phyloP scores from a whole-genome alignment of 2,329 filamentous ascomycete species.

The Penicillium griseofulvum region DNA sequence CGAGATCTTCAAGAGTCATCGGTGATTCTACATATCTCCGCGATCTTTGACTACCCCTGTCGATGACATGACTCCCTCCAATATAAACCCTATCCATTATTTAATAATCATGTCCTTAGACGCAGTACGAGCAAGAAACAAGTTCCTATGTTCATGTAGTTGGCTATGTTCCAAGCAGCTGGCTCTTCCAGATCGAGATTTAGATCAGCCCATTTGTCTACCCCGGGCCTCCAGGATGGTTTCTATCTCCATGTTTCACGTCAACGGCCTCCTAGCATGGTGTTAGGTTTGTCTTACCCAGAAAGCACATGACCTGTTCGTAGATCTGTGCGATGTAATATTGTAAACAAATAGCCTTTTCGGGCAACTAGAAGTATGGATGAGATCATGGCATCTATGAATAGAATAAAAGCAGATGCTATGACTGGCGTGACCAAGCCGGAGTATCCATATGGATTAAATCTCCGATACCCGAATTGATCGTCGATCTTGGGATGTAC shows the following conservation, averaged over 20 bases:
- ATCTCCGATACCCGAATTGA: not conserved
- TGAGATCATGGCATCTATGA: not conserved
- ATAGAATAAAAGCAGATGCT: not conserved
- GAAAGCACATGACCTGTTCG: not conserved
- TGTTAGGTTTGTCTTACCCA: not conserved
- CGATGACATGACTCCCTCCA: not conserved
- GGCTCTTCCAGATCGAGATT: not conserved
- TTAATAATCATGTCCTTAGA: not conserved
- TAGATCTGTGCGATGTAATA: not conserved
- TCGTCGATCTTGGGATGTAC: not conserved
- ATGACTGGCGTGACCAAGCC: not conserved
- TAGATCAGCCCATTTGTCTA: not conserved
- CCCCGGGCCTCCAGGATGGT: not conserved
- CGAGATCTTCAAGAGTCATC: not conserved
- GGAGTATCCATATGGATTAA: not conserved
- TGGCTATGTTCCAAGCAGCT: not conserved
- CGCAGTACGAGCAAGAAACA: not conserved
- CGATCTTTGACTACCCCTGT: not conserved
- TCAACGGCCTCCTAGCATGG: constrained; percentile 17
- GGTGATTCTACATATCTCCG: not conserved
- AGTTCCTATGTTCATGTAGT: not conserved
- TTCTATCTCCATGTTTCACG: constrained; percentile 16
- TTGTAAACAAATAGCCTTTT: not conserved
- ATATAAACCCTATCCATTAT: not conserved
- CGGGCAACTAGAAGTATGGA: not conserved